Percentiles rank a stretch among this genome's conserved stretches.
Evolutionary conservation across 805 yeast species (phyloP).

Genomic region (Candida boidinii): DNA sequence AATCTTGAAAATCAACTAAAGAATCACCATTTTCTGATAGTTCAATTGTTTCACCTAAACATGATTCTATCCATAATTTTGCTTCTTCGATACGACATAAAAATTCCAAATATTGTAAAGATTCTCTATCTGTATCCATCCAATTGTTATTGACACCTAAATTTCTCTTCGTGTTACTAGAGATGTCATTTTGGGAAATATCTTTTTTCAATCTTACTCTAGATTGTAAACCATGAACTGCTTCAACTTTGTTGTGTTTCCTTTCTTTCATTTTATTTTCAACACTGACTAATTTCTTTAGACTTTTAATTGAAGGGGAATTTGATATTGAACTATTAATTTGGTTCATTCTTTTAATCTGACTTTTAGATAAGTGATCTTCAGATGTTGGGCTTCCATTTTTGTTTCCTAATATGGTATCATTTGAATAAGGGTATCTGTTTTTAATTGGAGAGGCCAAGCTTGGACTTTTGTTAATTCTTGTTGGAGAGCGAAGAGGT

Average conservation of each 20-base stretch:
- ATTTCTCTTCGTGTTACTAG: conserved; percentile 1
- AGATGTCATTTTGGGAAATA: conserved; percentile 4
- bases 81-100: conserved; percentile 45
- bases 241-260: conserved; percentile 7
- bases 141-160: conserved; percentile 12
- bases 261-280: conserved; percentile 16
- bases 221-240: conserved; percentile 11
- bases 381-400: too few relatives aligned
- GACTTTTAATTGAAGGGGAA: conserved; percentile 27
- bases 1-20: conserved; percentile 45
- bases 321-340: conserved; percentile 24
- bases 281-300: conserved; percentile 21
- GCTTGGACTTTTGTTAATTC: not conserved
- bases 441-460: conserved; percentile 2
- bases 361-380: conserved; percentile 19
- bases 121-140: conserved; percentile 22
- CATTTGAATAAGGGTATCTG: conserved; percentile 1
- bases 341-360: conserved; percentile 22
- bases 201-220: conserved; percentile 10
- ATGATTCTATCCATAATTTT: conserved; percentile 38
- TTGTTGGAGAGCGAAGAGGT: not conserved
- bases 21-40: conserved; percentile 21
- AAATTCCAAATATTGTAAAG: conserved; percentile 31
- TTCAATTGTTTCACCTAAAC: conserved; percentile 17
- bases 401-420: too few relatives aligned